A percentile compares a stretch with the other conserved stretches of the same genome.
These are phyloP conservation scores for Quambalaria eucalypti DNA, from an alignment of 1,284 basidiomycete species.

Conservation along the genomic window DNA sequence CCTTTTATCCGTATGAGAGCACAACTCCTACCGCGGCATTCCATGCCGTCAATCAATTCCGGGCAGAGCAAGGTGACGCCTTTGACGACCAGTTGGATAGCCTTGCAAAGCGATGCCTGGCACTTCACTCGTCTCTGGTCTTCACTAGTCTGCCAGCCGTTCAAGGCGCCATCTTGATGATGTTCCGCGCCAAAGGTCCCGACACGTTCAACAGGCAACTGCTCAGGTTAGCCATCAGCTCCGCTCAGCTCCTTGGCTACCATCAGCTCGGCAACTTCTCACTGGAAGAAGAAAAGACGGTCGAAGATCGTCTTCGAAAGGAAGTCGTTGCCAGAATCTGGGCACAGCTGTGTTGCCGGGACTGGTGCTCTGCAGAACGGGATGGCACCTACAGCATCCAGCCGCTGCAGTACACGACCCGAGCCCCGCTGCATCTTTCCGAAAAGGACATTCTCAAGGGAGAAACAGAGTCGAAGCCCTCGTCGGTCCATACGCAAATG, in stretches of 20 bases:
- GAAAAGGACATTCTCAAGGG: not conserved
- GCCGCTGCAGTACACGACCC: conserved; percentile 28
- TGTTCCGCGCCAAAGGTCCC: conserved; percentile 24
- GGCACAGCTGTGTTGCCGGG: conserved; percentile 30
- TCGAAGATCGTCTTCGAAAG: conserved; percentile 17
- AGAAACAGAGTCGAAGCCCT: not conserved
- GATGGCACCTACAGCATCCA: conserved; percentile 29
- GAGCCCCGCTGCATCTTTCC: conserved; percentile 19
- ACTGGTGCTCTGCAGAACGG: conserved; percentile 31
- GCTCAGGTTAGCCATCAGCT: conserved; percentile 25
- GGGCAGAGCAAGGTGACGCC: conserved; percentile 10
- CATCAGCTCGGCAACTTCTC: conserved; percentile 23
- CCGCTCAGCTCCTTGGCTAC: conserved; percentile 28
- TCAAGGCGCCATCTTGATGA: conserved; percentile 26
- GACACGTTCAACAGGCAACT: conserved; percentile 18
- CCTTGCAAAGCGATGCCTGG: conserved; percentile 18
- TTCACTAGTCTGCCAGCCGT: conserved; percentile 20
- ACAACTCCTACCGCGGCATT: conserved; percentile 16
- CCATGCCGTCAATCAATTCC: conserved; percentile 19
- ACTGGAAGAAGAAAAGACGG: conserved; percentile 5
- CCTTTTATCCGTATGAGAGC: conserved; percentile 29
- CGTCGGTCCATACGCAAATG: not conserved
- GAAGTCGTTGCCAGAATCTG: conserved; percentile 31
- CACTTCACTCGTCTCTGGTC: conserved; percentile 16
- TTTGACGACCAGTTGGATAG: conserved; percentile 19